Evolutionary conservation across 352 stramenopile species (phyloP).

Genomic region (Phytophthora pseudosyringae): DNA sequence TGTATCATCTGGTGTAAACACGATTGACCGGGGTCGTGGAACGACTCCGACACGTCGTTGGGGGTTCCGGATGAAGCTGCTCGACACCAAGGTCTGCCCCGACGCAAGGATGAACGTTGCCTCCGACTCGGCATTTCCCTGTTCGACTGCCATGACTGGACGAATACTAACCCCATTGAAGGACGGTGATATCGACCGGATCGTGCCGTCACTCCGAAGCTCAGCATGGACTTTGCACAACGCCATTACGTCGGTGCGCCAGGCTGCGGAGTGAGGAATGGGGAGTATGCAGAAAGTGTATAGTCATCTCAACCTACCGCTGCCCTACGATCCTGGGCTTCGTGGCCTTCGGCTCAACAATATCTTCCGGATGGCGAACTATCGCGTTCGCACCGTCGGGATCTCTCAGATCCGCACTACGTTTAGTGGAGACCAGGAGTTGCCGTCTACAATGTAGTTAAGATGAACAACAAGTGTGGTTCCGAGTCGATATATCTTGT

Average conservation of each 20-base stretch:
- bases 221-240: constrained; percentile 3
- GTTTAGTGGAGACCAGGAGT: constrained; percentile 11
- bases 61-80: constrained; percentile 6
- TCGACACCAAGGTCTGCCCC: neutral
- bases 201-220: neutral
- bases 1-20: constrained; percentile 20
- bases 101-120: constrained; percentile 2
- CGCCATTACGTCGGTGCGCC: constrained; percentile 5
- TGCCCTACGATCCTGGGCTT: neutral
- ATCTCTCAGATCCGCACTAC: too few relatives aligned
- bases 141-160: neutral
- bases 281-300: constrained; percentile 8
- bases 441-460: too few relatives aligned
- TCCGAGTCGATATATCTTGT: too few relatives aligned
- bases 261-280: neutral
- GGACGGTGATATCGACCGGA: neutral
- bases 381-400: too few relatives aligned
- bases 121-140: constrained; percentile 4
- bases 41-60: neutral
- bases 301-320: neutral
- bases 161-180: constrained; percentile 6
- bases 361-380: too few relatives aligned
- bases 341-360: constrained; percentile 4
- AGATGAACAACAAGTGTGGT: too few relatives aligned
- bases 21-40: constrained; percentile 23